Evolutionary conservation across 495 filamentous ascomycete genomes (phyloP), one percentile per base, ranked within the genome.

Genomic region (Staphylotrichum longicolle): DNA sequence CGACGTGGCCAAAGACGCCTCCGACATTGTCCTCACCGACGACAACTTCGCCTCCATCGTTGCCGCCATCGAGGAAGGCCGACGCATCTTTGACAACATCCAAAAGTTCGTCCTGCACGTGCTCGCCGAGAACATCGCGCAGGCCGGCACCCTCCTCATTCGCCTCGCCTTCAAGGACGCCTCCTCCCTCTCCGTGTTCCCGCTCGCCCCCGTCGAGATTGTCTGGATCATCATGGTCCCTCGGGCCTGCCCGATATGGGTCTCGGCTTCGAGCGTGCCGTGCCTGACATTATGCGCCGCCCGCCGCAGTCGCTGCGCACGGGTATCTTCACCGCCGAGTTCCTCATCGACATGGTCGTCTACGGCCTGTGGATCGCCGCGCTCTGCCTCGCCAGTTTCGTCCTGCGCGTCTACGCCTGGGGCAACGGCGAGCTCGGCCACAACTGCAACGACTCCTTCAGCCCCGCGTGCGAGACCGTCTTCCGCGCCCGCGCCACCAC

Each of bases 1-100:
- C 15, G 92, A 96, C 64, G 91, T 96, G 3, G 92, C 91, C 15
- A 95, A 92, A 68, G 89, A 89, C 35, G 91, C 91, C 0, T 85
- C 89, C 0, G 90, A 93, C 67, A 91, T 95, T 68, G 89, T 95
- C 3, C 75, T 95, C 4, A 91, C 91, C 2, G 90, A 94, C 70
- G 91, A 95, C 69, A 93, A 96, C 71, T 93, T 93, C 64, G 86
- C 88, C 3, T 85, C 81, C 10, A 91, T 91, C 66, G 86, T 91
- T 0, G 85, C 83, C 20, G 88, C 87, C 9, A 84, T 91, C 41
- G 83, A 87, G 54, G 88, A 91, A 67, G 88, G 88, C 5, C 76
- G 88, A n/a, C 76, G 87, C 42, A 82, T 91, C 62, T 91, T 90
- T 64, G 87, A 90, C 67, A 91, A 91, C 65, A 90, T 91, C 62